Evolutionary conservation across 306 rosid species (phyloP).

Genomic region (Luffa acutangula): DNA sequence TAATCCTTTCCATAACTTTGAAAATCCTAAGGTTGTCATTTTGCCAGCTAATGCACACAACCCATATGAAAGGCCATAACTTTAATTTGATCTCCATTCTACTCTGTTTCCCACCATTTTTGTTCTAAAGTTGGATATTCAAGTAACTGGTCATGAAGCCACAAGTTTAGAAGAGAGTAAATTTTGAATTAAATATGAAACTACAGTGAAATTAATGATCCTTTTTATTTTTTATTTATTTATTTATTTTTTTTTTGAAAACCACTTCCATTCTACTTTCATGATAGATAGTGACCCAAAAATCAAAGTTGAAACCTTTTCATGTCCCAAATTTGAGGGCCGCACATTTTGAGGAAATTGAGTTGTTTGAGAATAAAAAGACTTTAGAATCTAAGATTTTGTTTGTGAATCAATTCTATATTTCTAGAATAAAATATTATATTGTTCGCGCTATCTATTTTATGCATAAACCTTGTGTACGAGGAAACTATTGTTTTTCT

Average conservation of each 20-base stretch:
- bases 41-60: slow-evolving; percentile 7
- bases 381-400: not conserved
- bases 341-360: not conserved
- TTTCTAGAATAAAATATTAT: not conserved
- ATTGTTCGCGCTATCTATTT: not conserved
- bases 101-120: not conserved
- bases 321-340: not conserved
- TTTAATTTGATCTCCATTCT: not conserved
- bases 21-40: not conserved
- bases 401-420: not conserved
- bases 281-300: not conserved
- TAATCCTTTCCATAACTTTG: not conserved
- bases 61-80: slow-evolving; percentile 9
- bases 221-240: not conserved
- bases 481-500: not conserved
- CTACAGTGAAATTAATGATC: not conserved
- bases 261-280: not conserved
- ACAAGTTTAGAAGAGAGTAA: not conserved
- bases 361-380: not conserved
- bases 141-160: not conserved
- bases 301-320: not conserved
- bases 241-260: too few species aligned
- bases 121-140: not conserved
- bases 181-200: not conserved
- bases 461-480: not conserved